phyloP scores from a whole-genome alignment of 768 basidiomycete species.

The Tubosaeta sp. region DNA sequence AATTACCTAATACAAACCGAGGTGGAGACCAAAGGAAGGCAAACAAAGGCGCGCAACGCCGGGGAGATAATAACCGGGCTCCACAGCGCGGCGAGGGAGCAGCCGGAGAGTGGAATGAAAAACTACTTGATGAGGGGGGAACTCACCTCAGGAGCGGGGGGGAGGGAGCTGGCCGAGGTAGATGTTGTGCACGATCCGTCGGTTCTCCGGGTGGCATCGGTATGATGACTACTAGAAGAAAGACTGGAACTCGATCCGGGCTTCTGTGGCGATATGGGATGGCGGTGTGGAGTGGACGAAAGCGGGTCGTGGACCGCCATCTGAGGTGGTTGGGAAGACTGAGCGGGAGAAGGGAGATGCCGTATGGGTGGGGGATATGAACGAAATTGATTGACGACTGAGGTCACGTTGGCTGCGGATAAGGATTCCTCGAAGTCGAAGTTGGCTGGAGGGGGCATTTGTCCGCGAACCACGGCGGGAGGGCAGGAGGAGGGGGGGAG shows the following conservation, averaged over 20 bases:
- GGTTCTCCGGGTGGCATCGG: conserved; percentile 28
- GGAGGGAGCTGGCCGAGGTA: conserved; percentile 25
- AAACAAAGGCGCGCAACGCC: conserved; percentile 15
- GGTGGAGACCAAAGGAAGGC: conserved; percentile 9
- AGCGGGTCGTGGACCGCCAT: conserved; percentile 6
- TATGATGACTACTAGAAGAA: conserved; percentile 18
- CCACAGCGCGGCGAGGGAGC: conserved; percentile 12
- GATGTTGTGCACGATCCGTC: conserved; percentile 15
- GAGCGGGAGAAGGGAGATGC: conserved; percentile 19
- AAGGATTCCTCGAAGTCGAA: conserved; percentile 30
- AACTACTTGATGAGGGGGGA: conserved; percentile 2
- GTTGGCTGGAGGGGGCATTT: conserved; percentile 4
- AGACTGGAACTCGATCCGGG: conserved; percentile 24
- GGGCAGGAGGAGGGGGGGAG: background rate
- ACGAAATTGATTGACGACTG: conserved; percentile 31
- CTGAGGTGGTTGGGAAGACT: conserved; percentile 10
- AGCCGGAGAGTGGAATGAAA: conserved; percentile 16
- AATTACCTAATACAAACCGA: conserved; percentile 26
- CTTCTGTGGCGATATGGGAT: conserved; percentile 18
- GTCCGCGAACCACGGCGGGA: conserved; percentile 26
- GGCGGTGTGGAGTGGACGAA: conserved; percentile 6
- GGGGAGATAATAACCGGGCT: conserved; percentile 22
- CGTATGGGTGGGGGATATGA: conserved; percentile 26
- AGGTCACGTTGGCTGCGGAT: conserved; percentile 27
- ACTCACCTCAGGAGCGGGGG: conserved; percentile 21